Evolutionary conservation across 257 asterid genomes (phyloP), one percentile per base, ranked within the genome.

Genomic region (Paulownia fortunei): DNA sequence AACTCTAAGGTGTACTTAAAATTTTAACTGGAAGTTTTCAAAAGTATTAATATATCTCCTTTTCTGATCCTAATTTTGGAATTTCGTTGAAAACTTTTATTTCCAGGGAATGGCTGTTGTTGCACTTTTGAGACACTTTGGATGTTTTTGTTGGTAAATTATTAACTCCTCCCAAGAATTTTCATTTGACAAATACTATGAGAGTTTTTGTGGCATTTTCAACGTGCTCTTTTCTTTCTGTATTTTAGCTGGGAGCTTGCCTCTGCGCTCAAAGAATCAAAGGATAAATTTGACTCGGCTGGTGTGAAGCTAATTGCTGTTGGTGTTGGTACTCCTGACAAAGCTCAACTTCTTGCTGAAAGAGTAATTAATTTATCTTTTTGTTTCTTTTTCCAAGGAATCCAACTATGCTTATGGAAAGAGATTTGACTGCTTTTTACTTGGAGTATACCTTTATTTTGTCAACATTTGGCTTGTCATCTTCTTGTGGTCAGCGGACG

Each of bases 71-170:
- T 15, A 24, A 21, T 24, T n/a, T 72, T 49, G 66, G 21, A 13
- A 8, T 30, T 26, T 37, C 46, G 64, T 56, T 12, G 3, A 3
- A 76, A 76, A 39, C 30, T 7, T 79, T 73, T 59, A 7, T 70
- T 79, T 81, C 34, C 84, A 91, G 98, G 98, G 97, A 80, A 56
- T 89, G 21, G 96, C 95, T 36, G 98, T 94, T 68, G 92, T 92
- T 76, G 97, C 98, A 46, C 95, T 94, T 62, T 61, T 94, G 88
- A 89, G 98, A 76, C 98, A 94, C 86, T 94, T 94, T 80, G 96
- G 98, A 75, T 94, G 98, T 73, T 83, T 89, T 83, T 94, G 97
- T 88, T 81, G 97, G 97, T 94, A 93, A 84, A 41, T 79, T 63
- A 23, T 12, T 26, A 73, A 76, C 64, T 52, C 18, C 54, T 24